phyloP scores from a whole-genome alignment of 129 eudicot species.

The Smallanthus sonchifolius region DNA sequence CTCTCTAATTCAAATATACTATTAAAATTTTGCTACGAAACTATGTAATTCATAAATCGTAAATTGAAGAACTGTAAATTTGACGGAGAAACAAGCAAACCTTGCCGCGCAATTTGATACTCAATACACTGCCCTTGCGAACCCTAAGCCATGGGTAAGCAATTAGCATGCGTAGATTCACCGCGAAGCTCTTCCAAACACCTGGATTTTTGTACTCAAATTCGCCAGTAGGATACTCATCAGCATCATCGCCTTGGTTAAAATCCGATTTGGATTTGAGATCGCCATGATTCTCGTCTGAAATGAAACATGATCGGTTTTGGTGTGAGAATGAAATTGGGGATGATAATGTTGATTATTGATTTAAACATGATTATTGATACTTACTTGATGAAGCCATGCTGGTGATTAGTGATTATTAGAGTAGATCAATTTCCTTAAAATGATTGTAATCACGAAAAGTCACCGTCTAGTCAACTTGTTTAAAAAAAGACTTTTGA shows the following conservation, averaged over 20 bases:
- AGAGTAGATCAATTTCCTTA: neutral
- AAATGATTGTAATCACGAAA: neutral
- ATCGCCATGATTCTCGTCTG: conserved; percentile 2
- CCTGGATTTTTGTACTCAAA: conserved; percentile 44
- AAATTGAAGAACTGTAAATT: too few species aligned
- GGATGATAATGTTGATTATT: neutral
- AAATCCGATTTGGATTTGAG: conserved; percentile 12
- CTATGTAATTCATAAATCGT: neutral
- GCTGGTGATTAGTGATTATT: neutral
- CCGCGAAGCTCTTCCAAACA: conserved; percentile 55
- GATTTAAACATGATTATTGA: neutral
- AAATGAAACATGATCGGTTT: conserved; percentile 10
- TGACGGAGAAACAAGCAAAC: conserved; percentile 24
- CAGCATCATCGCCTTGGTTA: conserved; percentile 10
- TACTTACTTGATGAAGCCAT: conserved; percentile 16
- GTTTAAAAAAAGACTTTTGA: neutral
- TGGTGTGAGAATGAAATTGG: neutral
- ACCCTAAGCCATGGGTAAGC: conserved; percentile 79
- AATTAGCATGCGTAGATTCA: conserved; percentile 57
- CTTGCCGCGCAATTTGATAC: conserved; percentile 83
- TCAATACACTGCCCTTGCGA: conserved; percentile 69
- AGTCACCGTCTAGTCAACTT: neutral
- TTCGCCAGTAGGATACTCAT: conserved; percentile 70
- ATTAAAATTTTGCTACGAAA: too few species aligned
- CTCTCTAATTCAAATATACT: too few species aligned